These are phyloP conservation scores for Skeletonema costatum DNA, from an alignment of 108 stramenopile genomes.

Conservation along the genomic window DNA sequence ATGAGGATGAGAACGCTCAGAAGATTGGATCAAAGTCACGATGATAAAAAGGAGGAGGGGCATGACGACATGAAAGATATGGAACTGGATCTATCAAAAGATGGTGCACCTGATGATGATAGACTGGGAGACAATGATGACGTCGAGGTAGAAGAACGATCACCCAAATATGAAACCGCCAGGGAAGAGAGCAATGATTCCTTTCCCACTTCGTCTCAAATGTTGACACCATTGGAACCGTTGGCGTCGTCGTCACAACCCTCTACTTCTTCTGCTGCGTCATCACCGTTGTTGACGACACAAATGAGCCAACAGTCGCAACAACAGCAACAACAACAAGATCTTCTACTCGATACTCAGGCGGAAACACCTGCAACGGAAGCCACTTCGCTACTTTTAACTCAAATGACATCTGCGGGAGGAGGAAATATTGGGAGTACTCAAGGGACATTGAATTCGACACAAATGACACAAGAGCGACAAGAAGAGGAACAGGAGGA, in stretches of 20 bases:
- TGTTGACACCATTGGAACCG: background rate
- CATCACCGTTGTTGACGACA: background rate
- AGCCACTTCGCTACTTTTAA: background rate
- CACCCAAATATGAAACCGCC: background rate
- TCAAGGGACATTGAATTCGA: background rate
- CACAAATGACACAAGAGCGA: background rate
- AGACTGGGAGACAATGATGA: background rate
- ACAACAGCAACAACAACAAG: background rate
- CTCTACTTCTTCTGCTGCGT: background rate
- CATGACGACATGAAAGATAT: background rate
- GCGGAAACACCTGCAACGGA: background rate
- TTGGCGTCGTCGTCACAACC: background rate
- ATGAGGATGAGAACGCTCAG: background rate
- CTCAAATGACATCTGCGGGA: background rate
- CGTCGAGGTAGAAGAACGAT: background rate
- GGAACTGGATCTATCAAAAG: background rate
- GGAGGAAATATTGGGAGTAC: background rate
- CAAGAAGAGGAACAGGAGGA: background rate
- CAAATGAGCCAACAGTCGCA: background rate
- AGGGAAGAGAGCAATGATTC: background rate
- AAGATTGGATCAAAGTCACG: background rate
- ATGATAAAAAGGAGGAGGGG: background rate
- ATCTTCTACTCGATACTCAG: background rate
- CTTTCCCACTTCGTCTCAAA: background rate
- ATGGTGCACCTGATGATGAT: background rate